A percentile compares a stretch with the other conserved stretches of the same genome.
Conservation (phyloP, 495 filamentous ascomycete genomes). For the Choiromyces venosus region DNA sequence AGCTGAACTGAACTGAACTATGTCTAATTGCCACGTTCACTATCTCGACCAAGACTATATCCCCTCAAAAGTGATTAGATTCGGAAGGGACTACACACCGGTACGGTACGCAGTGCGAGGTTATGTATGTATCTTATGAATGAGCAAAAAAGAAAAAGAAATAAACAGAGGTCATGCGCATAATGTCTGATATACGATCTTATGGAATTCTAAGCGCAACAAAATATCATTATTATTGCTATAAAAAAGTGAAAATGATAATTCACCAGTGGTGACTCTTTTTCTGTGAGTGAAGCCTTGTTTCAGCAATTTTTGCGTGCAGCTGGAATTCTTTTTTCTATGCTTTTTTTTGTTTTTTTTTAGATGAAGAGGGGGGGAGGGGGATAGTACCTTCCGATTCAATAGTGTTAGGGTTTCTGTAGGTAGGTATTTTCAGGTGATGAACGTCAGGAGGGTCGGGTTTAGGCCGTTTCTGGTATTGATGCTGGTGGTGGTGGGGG, state of each 20-base stretch:
- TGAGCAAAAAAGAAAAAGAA: not conserved
- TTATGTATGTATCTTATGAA: not conserved
- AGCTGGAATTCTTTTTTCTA: not conserved
- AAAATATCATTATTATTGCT: not conserved
- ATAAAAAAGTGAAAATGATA: not conserved
- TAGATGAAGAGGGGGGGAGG: not conserved
- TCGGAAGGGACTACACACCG: not conserved
- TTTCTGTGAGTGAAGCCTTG: not conserved
- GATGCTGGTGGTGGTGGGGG: not conserved
- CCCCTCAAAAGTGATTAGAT: not conserved
- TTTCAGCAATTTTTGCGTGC: not conserved
- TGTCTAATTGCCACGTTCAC: not conserved
- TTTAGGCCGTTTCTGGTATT: not conserved
- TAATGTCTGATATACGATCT: not conserved
- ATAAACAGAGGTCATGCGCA: not conserved
- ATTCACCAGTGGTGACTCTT: not conserved
- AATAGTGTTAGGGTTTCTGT: not conserved
- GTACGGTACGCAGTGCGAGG: not conserved
- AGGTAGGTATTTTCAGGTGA: not conserved
- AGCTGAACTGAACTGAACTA: not conserved
- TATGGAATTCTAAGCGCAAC: not conserved
- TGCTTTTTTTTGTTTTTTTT: not conserved
- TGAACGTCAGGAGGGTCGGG: not conserved
- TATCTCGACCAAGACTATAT: not conserved
- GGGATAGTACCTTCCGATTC: not conserved